Base-by-base conservation (phyloP, 2,329 filamentous ascomycete species). In the Fusarium robinianum region DNA sequence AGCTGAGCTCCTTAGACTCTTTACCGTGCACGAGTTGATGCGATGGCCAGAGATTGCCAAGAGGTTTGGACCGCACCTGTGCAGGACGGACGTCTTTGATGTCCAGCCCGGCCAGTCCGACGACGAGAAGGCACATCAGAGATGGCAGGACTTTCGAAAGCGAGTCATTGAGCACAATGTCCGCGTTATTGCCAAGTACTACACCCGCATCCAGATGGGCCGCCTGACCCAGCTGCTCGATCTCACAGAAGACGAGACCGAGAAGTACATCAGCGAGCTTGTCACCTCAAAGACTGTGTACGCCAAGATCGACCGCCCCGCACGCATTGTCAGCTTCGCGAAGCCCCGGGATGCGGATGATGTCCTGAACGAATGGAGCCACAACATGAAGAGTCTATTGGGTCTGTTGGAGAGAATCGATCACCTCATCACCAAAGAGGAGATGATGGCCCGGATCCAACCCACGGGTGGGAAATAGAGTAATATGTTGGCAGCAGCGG, bases 121-220 rank as follows among this genome's bases (percentile, higher is more conserved):
- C 22, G 90, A 96, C 60, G 79, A 85, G 49, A 92, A 96, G 71
- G 87, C 90, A 18, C 75, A 88, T 69, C 82, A 86, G 69, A 82
- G 94, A 67, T 99, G 92, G 90, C 81, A 94, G 66, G 94, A 96
- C 66, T 77, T 99, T 54, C 88, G 94, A 63, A 97, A 97, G 80
- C 90, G 94, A 39, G 94, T 99, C 51, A 99, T 99, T 62, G 94
- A 99, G 76, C 94, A 99, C 75, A 99, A 99, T 58, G 92, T 99
- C 39, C 89, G 94, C 38, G 94, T 99, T 2, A 83, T 99, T 24
- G 94, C 94, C 61, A 96, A 96, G 72, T 99, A 99, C 78, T 99
- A 99, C 75, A 99, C 94, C 15, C 89, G 94, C 60, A 95, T 99
- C 66, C 86, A 90, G 68, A 94, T 96, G 80, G 83, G 85, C 55